phyloP scores from a whole-genome alignment of 2,329 filamentous ascomycete species.

The Aureobasidium leucospermi region DNA sequence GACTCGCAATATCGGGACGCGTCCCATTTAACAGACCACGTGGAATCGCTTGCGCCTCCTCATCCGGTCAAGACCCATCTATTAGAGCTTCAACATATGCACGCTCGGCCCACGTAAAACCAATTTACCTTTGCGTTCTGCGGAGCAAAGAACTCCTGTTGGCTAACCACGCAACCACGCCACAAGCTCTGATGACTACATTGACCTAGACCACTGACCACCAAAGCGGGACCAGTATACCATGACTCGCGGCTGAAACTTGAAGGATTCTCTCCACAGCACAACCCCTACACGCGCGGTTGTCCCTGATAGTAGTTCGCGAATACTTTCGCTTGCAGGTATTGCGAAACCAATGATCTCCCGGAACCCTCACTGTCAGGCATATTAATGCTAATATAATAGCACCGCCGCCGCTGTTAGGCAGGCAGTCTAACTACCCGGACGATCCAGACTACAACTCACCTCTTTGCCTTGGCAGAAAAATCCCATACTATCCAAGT shows the following conservation, averaged over 20 bases:
- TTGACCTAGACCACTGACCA: background rate
- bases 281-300: background rate
- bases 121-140: background rate
- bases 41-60: constrained; percentile 1
- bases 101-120: background rate
- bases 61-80: constrained; percentile 1
- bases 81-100: constrained; percentile 5
- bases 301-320: background rate
- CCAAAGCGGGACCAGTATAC: background rate
- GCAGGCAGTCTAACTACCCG: background rate
- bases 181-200: background rate
- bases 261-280: background rate
- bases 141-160: background rate
- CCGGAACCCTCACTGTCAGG: background rate
- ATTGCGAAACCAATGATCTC: constrained; percentile 9
- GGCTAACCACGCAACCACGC: background rate
- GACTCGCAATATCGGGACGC: background rate
- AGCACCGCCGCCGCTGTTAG: background rate
- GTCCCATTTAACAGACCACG: background rate
- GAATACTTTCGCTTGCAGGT: background rate
- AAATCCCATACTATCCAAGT: background rate
- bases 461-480: background rate
- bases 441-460: background rate
- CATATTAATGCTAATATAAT: constrained; percentile 1
- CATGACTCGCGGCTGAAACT: constrained; percentile 10